A percentile compares a stretch with the other conserved stretches of the same genome.
phyloP scores from a whole-genome alignment of 441 rosid genomes.

The Corymbia citriodora region DNA sequence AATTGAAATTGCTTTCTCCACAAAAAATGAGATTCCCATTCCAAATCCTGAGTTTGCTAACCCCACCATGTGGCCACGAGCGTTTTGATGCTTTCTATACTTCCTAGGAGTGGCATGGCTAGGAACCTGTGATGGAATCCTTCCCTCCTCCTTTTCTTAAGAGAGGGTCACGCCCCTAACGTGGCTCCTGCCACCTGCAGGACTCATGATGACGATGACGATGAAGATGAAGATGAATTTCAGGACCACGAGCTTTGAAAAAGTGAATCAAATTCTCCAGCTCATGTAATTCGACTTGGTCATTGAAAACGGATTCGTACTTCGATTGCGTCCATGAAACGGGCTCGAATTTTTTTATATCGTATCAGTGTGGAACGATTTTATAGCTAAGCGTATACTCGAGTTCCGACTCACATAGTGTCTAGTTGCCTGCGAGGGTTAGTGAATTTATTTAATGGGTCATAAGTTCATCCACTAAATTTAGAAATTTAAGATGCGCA shows the following conservation, averaged over 20 bases:
- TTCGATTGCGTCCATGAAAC: accelerated
- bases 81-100: background rate
- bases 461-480: accelerated
- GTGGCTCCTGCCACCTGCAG: background rate
- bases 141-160: background rate
- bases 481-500: too few relatives aligned
- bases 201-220: background rate
- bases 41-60: background rate
- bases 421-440: too few relatives aligned
- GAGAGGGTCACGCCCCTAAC: background rate
- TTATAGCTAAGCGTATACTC: accelerated
- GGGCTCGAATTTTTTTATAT: background rate
- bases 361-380: accelerated
- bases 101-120: background rate
- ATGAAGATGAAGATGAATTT: accelerated
- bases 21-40: background rate
- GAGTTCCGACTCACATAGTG: accelerated
- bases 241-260: background rate
- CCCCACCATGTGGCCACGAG: background rate
- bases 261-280: background rate
- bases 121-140: background rate
- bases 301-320: background rate
- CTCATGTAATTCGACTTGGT: background rate
- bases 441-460: background rate
- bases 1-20: background rate